A percentile compares a stretch with the other conserved stretches of the same genome.
phyloP scores from a whole-genome alignment of 164 flowering plant genomes.

The Vitis amurensis region DNA sequence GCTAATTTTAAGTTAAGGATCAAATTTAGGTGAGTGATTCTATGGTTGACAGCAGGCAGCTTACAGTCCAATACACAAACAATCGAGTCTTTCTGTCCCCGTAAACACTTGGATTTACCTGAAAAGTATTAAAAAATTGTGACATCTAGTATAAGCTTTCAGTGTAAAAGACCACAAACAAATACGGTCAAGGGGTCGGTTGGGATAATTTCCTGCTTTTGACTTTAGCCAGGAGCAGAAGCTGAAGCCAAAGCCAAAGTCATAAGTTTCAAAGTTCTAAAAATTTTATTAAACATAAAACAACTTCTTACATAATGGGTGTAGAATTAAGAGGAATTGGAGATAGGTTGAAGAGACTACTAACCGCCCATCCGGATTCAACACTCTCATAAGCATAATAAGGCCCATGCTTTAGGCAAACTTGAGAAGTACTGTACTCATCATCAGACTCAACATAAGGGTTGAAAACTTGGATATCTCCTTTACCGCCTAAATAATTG shows the following conservation, averaged over 20 bases:
- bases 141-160: too few species aligned
- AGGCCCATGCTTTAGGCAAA: constrained; percentile 40
- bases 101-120: constrained; percentile 62
- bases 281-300: too few species aligned
- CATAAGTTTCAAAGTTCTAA: too few species aligned
- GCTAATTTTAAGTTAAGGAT: not conserved
- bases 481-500: constrained; percentile 39
- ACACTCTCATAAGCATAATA: constrained; percentile 20
- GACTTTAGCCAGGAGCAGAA: too few species aligned
- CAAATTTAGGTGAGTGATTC: not conserved
- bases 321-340: too few species aligned
- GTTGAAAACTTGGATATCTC: constrained; percentile 46
- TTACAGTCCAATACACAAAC: constrained; percentile 58
- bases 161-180: too few species aligned
- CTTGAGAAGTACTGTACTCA: constrained; percentile 43
- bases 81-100: constrained; percentile 52
- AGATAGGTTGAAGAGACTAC: constrained; percentile 2
- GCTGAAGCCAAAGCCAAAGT: too few species aligned
- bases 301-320: too few species aligned
- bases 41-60: constrained; percentile 1
- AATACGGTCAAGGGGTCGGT: too few species aligned
- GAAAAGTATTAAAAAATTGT: not conserved
- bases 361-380: constrained; percentile 64
- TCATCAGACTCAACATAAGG: constrained; percentile 45
- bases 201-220: too few species aligned